Base-by-base conservation (phyloP, 345 rosid species). In the Eucalyptus lansdowneana region DNA sequence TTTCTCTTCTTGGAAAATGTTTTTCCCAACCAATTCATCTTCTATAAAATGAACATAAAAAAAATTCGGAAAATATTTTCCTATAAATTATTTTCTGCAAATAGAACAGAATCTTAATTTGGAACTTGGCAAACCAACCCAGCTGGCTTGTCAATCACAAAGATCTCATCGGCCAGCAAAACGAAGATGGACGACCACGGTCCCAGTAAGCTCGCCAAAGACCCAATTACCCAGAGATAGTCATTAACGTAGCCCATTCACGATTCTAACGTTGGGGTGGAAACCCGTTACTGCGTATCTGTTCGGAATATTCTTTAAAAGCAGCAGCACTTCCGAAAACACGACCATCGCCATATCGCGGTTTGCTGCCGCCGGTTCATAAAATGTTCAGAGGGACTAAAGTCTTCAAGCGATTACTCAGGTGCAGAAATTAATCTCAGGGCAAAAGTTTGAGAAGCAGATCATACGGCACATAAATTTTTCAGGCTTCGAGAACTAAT, bases 11-110 rank as follows among this genome's bases (percentile, higher is more conserved):
- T 15, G 53, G 19, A 50, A 49, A 49, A 49, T 49, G 6, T 13
- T 0, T 49, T 49, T 49, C 50, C 0, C 0, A 49, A 50, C 51
- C 53, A 50, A 50, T 11, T 47, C 13, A 47, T 47, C 0, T 47
- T 47, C 49, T 0, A 0, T 49, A 6, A 49, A 42, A 42, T 47
- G 50, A 47, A 47, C 50, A 47, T 44, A 44, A 44, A 44, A 44
- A 50, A 51, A 51, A 51, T 17, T 7, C 10, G 2, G 0, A 53
- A 53, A 53, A 19, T 1, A 53, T 1, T 53, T 51, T 53, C 4
- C 0, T 3, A 53, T 0, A 0, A 53, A 25, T 11, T 5, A 24
- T 9, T 58, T 24, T 58, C 3, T 0, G 6, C 1, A 0, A 3
- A 53, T 53, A 10, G 0, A 53, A 53, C 4, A 0, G 24, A 19